Evolutionary conservation across 805 yeast species (phyloP).

Genomic region (Clavispora carvajalis): DNA sequence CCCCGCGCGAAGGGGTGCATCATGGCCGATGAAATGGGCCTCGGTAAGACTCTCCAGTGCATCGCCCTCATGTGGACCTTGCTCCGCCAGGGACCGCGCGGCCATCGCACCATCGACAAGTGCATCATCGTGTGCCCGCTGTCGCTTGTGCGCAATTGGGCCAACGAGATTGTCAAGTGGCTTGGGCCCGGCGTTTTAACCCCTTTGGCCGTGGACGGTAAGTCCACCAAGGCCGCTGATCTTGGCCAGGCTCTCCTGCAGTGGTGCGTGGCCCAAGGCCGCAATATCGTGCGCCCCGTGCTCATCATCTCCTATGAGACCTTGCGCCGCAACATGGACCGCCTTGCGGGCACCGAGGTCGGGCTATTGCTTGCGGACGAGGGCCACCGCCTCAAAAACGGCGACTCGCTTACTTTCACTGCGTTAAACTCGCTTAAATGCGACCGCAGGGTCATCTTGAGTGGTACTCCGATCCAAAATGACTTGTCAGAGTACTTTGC

Average conservation of each 20-base stretch:
- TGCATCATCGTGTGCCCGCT: constrained; percentile 95
- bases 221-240: constrained; percentile 65
- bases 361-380: constrained; percentile 64
- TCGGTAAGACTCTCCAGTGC: constrained; percentile 89
- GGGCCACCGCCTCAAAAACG: constrained; percentile 49
- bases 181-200: constrained; percentile 85
- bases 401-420: constrained; percentile 87
- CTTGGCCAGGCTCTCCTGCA: constrained; percentile 61
- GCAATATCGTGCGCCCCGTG: constrained; percentile 89
- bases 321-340: constrained; percentile 75
- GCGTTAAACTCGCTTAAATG: constrained; percentile 81
- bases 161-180: constrained; percentile 93
- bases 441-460: constrained; percentile 81
- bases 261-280: constrained; percentile 87
- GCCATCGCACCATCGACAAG: constrained; percentile 76
- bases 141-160: constrained; percentile 92
- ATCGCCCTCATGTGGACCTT: constrained; percentile 89
- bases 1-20: constrained; percentile 89
- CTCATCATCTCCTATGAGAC: constrained; percentile 93
- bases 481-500: constrained; percentile 93
- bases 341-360: constrained; percentile 67
- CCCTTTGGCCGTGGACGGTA: constrained; percentile 91
- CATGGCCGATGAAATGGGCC: constrained; percentile 98
- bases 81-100: constrained; percentile 81
- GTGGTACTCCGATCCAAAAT: constrained; percentile 97